Evolutionary conservation across 805 yeast genomes (phyloP).

Genomic region (Saccharomycopsis sp.): DNA sequence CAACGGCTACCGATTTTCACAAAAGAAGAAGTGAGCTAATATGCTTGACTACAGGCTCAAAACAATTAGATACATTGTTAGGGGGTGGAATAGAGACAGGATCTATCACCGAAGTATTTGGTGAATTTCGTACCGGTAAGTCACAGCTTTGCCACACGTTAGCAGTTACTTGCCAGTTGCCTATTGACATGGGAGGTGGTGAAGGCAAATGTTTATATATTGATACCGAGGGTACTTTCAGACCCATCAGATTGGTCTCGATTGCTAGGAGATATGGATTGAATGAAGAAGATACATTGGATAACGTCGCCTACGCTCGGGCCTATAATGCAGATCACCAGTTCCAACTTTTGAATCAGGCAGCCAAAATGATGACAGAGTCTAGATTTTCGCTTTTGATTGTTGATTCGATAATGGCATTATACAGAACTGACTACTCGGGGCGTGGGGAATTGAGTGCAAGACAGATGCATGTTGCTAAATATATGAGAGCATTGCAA

Average conservation of each 20-base stretch:
- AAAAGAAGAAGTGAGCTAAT: slow-evolving; percentile 84
- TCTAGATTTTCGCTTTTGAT: slow-evolving; percentile 83
- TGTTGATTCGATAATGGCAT: slow-evolving; percentile 97
- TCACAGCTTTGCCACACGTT: slow-evolving; percentile 95
- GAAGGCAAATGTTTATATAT: slow-evolving; percentile 95
- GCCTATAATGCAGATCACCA: slow-evolving; percentile 98
- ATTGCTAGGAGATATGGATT: slow-evolving; percentile 89
- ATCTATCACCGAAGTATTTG: slow-evolving; percentile 91
- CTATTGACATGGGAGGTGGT: slow-evolving; percentile 96
- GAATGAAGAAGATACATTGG: slow-evolving; percentile 89
- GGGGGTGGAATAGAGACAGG: slow-evolving; percentile 99
- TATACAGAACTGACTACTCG: slow-evolving; percentile 87
- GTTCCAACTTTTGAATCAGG: slow-evolving; percentile 73
- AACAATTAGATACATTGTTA: slow-evolving; percentile 81
- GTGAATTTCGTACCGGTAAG: slow-evolving; percentile 96
- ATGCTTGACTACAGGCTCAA: slow-evolving; percentile 92
- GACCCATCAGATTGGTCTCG: slow-evolving; percentile 84
- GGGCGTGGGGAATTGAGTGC: slow-evolving; percentile 97
- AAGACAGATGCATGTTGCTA: slow-evolving; percentile 89
- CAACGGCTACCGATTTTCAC: slow-evolving; percentile 93
- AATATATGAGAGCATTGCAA: slow-evolving; percentile 85
- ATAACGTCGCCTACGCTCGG: slow-evolving; percentile 94
- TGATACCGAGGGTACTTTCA: slow-evolving; percentile 93
- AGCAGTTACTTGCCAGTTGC: slow-evolving; percentile 94
- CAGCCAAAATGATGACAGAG: slow-evolving; percentile 94